phyloP scores from a whole-genome alignment of 2,329 filamentous ascomycete genomes.

The Leptographium flavum region DNA sequence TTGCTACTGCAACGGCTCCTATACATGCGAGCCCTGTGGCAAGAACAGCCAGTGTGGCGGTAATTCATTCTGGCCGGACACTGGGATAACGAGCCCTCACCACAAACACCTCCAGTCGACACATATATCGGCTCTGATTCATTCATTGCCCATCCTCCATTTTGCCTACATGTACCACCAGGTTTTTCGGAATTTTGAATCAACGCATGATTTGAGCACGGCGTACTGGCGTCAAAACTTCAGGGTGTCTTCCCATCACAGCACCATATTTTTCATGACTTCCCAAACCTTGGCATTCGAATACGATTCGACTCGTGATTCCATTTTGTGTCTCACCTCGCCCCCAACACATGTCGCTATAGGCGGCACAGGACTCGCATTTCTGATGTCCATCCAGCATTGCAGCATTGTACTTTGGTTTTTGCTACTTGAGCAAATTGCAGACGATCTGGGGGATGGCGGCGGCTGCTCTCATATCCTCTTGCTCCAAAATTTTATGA shows the following conservation, averaged over 20 bases:
- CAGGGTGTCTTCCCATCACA: not conserved
- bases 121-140: not conserved
- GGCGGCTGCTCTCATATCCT: not conserved
- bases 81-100: constrained; percentile 23
- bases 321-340: not conserved
- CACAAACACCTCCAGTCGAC: not conserved
- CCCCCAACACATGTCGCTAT: not conserved
- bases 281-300: not conserved
- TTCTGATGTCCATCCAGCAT: not conserved
- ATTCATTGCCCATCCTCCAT: not conserved
- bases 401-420: not conserved
- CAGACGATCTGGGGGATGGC: not conserved
- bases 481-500: not conserved
- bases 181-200: constrained; percentile 12
- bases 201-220: constrained; percentile 9
- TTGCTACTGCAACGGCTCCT: constrained; percentile 19
- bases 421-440: not conserved
- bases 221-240: constrained; percentile 12
- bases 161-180: not conserved
- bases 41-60: constrained; percentile 26
- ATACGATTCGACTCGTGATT: not conserved
- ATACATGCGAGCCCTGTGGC: constrained; percentile 22
- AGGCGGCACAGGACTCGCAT: not conserved
- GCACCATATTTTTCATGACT: not conserved
- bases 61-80: constrained; percentile 38